phyloP scores from a whole-genome alignment of 768 basidiomycete genomes.

The Kwoniella europaea region DNA sequence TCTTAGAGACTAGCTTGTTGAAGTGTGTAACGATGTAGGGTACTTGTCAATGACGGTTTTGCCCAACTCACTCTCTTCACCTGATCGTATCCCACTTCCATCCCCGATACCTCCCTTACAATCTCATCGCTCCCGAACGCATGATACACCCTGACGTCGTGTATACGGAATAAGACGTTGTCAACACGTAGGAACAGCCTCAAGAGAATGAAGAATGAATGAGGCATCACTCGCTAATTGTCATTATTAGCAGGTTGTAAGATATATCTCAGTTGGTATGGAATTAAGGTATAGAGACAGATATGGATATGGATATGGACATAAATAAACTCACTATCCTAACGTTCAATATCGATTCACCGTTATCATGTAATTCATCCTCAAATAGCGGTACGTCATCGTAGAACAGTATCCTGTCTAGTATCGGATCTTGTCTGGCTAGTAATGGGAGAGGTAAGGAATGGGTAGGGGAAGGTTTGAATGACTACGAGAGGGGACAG shows the following conservation, averaged over 20 bases:
- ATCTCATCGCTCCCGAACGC: conserved; percentile 67
- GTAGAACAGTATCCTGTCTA: conserved; percentile 80
- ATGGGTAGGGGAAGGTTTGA: conserved; percentile 46
- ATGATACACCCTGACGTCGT: conserved; percentile 89
- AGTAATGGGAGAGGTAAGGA: conserved; percentile 82
- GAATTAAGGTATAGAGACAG: too few species aligned
- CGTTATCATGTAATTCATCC: conserved; percentile 97
- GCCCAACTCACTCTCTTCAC: conserved; percentile 75
- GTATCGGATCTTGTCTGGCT: conserved; percentile 77
- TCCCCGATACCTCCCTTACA: conserved; percentile 80
- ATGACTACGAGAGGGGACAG: conserved; percentile 58
- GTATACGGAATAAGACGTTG: conserved; percentile 85
- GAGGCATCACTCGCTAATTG: conserved; percentile 90
- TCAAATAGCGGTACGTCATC: conserved; percentile 94
- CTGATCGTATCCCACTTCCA: conserved; percentile 85
- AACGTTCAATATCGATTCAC: conserved; percentile 79
- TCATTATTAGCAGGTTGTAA: too few species aligned
- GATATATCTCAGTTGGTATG: too few species aligned
- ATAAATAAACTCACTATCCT: conserved; percentile 68
- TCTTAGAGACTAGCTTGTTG: too few species aligned
- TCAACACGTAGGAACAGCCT: conserved; percentile 95
- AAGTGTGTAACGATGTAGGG: too few species aligned
- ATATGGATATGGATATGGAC: too few species aligned
- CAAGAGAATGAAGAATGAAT: conserved; percentile 84
- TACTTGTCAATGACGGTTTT: too few species aligned